Evolutionary conservation across 176 grass and related monocot genomes (phyloP).

Genomic region (Rhynchospora pubera): DNA sequence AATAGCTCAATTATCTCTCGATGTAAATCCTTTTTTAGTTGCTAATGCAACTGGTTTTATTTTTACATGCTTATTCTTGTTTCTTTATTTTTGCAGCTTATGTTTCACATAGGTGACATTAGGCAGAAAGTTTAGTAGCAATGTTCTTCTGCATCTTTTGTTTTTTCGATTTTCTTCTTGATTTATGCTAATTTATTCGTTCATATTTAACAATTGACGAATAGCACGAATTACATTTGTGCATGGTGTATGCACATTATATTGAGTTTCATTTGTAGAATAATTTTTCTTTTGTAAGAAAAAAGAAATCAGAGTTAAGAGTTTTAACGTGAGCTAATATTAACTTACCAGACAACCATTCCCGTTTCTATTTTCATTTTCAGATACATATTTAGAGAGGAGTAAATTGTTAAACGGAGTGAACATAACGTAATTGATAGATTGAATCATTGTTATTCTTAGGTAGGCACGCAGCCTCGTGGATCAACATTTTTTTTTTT

Average conservation of each 20-base stretch:
- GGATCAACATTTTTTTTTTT: too few relatives aligned
- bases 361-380: not conserved
- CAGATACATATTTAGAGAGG: too few relatives aligned
- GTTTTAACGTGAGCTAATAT: not conserved
- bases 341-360: not conserved
- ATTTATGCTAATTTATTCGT: not conserved
- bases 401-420: too few relatives aligned
- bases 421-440: too few relatives aligned
- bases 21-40: not conserved
- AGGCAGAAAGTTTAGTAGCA: slow-evolving; percentile 16
- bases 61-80: slow-evolving; percentile 16
- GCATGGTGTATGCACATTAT: not conserved
- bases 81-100: slow-evolving; percentile 62
- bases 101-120: slow-evolving; percentile 70
- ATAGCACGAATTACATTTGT: not conserved
- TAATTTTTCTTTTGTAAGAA: too few relatives aligned
- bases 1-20: slow-evolving; percentile 20
- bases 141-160: not conserved
- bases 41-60: not conserved
- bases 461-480: too few relatives aligned
- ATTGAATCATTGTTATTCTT: too few relatives aligned
- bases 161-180: not conserved
- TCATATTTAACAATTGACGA: not conserved
- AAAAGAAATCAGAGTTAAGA: not conserved
- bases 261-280: not conserved